phyloP scores from a whole-genome alignment of 2,329 filamentous ascomycete genomes.

The Akanthomyces uredinophilus region DNA sequence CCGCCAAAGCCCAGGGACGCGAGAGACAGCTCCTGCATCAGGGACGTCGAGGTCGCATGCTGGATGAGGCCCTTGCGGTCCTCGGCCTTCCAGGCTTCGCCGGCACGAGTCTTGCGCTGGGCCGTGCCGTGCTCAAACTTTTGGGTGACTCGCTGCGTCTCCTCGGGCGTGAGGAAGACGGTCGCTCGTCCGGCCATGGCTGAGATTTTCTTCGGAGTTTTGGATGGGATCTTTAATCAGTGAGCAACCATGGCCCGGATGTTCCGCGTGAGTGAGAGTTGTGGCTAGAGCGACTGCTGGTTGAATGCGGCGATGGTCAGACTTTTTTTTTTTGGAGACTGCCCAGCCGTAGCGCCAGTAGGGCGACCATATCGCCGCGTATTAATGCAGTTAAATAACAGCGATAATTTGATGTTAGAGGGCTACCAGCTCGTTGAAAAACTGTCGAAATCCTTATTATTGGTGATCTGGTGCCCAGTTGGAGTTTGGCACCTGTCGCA shows the following conservation, averaged over 20 bases:
- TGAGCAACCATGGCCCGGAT: background rate
- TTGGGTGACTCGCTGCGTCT: constrained; percentile 25
- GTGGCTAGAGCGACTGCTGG: background rate
- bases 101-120: constrained; percentile 21
- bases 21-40: constrained; percentile 29
- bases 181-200: constrained; percentile 24
- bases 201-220: background rate
- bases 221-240: background rate
- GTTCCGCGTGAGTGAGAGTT: background rate
- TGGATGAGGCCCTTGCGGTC: constrained; percentile 20
- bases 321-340: constrained; percentile 12
- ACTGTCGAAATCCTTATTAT: too few relatives aligned
- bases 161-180: constrained; percentile 28
- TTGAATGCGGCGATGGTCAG: background rate
- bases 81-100: constrained; percentile 18
- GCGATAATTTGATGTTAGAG: too few relatives aligned
- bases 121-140: constrained; percentile 20
- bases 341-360: background rate
- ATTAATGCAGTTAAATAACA: too few relatives aligned
- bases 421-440: too few relatives aligned
- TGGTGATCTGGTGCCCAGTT: too few relatives aligned
- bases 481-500: too few relatives aligned
- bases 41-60: constrained; percentile 25
- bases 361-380: too few relatives aligned
- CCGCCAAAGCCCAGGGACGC: constrained; percentile 19